A percentile compares a stretch with the other conserved stretches of the same genome.
These are phyloP conservation scores for Delonix regia DNA, from an alignment of 306 rosid genomes.

Conservation along the genomic window DNA sequence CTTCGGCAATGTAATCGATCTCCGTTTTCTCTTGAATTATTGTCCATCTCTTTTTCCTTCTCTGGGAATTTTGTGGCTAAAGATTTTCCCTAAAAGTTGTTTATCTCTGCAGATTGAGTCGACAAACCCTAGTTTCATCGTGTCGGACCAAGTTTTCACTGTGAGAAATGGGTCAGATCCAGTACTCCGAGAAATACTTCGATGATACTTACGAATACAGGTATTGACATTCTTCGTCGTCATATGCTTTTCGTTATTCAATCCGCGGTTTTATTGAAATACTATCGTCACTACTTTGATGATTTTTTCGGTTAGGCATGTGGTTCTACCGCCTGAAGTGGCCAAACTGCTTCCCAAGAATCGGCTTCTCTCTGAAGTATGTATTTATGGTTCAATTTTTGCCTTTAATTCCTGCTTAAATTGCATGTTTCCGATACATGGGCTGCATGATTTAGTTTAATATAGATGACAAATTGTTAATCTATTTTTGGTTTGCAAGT, in stretches of 20 bases:
- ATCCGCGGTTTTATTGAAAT: neutral
- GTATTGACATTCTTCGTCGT: constrained; percentile 36
- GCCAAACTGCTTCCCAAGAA: constrained; percentile 90
- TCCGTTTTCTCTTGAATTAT: neutral
- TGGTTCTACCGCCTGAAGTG: constrained; percentile 92
- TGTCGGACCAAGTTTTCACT: neutral
- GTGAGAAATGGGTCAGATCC: constrained; percentile 90
- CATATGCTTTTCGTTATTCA: neutral
- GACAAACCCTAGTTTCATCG: constrained; percentile 34
- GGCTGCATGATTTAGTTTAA: neutral
- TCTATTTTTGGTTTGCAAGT: neutral
- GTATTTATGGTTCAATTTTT: constrained; percentile 12
- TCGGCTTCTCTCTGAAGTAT: constrained; percentile 88
- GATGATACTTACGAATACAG: constrained; percentile 89
- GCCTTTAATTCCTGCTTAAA: neutral
- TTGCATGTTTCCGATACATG: neutral
- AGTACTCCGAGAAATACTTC: constrained; percentile 94
- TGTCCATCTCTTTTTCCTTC: neutral
- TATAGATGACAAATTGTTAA: neutral
- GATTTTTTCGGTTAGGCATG: constrained; percentile 61
- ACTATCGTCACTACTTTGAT: neutral
- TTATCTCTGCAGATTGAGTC: constrained; percentile 27
- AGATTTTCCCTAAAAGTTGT: neutral
- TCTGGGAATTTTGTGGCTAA: neutral
- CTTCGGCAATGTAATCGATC: neutral